A percentile compares a stretch with the other conserved stretches of the same genome.
phyloP scores from a whole-genome alignment of 1,284 basidiomycete genomes.

The Cutaneotrichosporon sp. region DNA sequence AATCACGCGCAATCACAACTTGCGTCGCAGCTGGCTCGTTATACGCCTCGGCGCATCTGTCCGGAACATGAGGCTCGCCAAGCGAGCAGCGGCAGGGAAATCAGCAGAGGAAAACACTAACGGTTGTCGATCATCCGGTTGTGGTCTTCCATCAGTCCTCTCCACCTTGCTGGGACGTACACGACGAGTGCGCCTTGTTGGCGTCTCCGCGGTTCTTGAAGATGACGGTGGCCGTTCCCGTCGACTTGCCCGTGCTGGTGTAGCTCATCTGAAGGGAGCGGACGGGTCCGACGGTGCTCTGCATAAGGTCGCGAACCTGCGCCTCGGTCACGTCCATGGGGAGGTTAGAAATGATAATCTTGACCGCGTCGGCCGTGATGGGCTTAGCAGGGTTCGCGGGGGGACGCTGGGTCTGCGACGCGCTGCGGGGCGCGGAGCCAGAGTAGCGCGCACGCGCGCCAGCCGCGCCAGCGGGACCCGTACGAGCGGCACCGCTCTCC shows the following conservation, averaged over 20 bases:
- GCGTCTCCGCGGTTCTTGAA: constrained; percentile 86
- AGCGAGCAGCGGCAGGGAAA: constrained; percentile 14
- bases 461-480: no score
- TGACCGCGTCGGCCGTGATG: constrained; percentile 58
- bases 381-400: constrained; percentile 44
- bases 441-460: constrained; percentile 54
- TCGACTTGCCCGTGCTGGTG: constrained; percentile 77
- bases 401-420: constrained; percentile 7
- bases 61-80: not conserved
- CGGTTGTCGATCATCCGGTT: constrained; percentile 99
- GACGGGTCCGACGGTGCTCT: constrained; percentile 81
- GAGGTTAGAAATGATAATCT: constrained; percentile 95
- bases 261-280: constrained; percentile 79
- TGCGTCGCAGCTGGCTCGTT: not conserved
- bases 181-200: constrained; percentile 83
- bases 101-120: constrained; percentile 61
- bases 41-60: not conserved
- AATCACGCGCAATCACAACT: not conserved
- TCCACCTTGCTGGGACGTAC: constrained; percentile 26
- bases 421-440: constrained; percentile 22
- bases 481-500: constrained; percentile 25
- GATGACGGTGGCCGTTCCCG: constrained; percentile 80
- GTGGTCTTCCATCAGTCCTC: constrained; percentile 58
- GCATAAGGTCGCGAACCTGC: constrained; percentile 92
- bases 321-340: constrained; percentile 90